Conservation (phyloP, 2,329 filamentous ascomycete genomes). For the Ceratocystis variospora region DNA sequence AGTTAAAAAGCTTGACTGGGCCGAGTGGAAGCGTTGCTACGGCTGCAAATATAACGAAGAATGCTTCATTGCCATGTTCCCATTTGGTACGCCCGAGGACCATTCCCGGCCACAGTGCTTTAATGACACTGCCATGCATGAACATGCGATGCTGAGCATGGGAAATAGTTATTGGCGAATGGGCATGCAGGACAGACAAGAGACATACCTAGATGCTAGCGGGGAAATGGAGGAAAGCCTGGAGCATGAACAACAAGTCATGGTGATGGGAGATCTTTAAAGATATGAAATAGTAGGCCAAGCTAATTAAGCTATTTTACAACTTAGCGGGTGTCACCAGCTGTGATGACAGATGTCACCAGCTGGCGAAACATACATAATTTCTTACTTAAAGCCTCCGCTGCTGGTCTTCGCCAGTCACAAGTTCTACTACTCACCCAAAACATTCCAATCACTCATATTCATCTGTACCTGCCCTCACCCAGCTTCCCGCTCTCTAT, state of each 20-base stretch:
- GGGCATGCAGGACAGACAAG: neutral
- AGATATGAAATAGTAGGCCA: neutral
- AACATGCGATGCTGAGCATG: neutral
- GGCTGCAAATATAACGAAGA: conserved; percentile 41
- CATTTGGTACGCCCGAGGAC: conserved; percentile 40
- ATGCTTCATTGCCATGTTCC: conserved; percentile 52
- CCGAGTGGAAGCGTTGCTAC: conserved; percentile 43
- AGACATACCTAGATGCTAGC: no score
- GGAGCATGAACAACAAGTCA: neutral
- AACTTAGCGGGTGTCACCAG: neutral
- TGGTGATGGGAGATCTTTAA: neutral
- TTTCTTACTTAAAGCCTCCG: neutral
- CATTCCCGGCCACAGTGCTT: conserved; percentile 27
- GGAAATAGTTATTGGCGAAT: conserved; percentile 15
- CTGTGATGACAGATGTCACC: neutral
- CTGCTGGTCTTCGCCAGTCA: neutral
- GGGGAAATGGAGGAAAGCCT: neutral
- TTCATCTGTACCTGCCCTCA: neutral
- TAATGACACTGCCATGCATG: conserved; percentile 4
- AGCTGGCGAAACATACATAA: neutral
- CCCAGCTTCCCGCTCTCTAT: neutral
- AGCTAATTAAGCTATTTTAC: neutral
- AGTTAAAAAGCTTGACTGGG: conserved; percentile 42
- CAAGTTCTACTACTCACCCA: neutral
- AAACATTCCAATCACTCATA: neutral